These are phyloP conservation scores for Oropetium thomaeum DNA, from an alignment of 176 grass and related monocot genomes.

Conservation along the genomic window DNA sequence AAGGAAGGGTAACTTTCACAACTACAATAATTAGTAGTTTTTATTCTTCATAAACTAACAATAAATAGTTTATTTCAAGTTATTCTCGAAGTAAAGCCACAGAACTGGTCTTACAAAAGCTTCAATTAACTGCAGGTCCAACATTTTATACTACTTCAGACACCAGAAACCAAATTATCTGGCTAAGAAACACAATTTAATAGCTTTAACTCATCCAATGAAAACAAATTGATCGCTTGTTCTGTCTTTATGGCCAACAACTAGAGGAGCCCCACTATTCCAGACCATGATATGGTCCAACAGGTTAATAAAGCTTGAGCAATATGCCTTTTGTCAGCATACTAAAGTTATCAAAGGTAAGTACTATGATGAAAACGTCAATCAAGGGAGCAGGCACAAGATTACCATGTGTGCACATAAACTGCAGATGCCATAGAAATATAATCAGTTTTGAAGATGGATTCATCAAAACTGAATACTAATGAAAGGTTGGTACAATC, in stretches of 20 bases:
- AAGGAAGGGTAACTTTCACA: neutral
- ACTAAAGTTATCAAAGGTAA: neutral
- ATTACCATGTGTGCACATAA: too few species aligned
- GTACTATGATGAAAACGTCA: neutral
- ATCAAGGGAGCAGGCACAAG: neutral
- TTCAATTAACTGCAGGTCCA: neutral
- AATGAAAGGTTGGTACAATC: neutral
- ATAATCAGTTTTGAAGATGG: neutral
- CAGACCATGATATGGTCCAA: constrained; percentile 1
- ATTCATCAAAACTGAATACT: neutral
- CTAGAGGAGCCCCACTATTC: neutral
- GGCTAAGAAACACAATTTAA: constrained; percentile 7
- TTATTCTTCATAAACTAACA: too few species aligned
- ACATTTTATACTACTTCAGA: constrained; percentile 7
- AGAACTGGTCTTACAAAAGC: neutral
- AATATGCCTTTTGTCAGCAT: neutral
- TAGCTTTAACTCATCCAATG: neutral
- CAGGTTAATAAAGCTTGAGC: neutral
- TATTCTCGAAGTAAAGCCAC: neutral
- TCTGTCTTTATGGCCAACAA: constrained; percentile 11
- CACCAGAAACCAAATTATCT: constrained; percentile 28
- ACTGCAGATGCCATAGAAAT: neutral
- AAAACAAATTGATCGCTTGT: neutral
- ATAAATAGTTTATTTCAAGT: too few species aligned
- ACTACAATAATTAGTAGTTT: neutral